phyloP scores from a whole-genome alignment of 2,329 filamentous ascomycete species.

The Aureobasidium namibiae region DNA sequence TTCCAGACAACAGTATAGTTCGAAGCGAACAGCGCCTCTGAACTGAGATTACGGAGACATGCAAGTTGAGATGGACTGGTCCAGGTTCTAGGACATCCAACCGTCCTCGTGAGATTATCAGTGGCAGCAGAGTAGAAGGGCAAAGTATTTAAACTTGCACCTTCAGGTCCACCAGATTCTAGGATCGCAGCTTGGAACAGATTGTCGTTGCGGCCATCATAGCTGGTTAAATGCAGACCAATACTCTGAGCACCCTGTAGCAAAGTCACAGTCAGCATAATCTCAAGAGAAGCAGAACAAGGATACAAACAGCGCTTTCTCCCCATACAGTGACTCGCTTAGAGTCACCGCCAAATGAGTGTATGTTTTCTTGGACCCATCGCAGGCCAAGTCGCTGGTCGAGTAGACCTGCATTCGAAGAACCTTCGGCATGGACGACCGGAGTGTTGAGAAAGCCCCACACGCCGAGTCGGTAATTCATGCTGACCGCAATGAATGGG shows the following conservation, averaged over 20 bases:
- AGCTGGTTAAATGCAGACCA: constrained; percentile 33
- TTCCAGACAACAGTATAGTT: constrained; percentile 21
- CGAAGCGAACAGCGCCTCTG: constrained; percentile 15
- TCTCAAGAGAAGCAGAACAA: too few relatives aligned
- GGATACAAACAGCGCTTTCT: constrained; percentile 35
- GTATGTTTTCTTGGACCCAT: constrained; percentile 56
- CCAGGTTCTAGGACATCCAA: constrained; percentile 16
- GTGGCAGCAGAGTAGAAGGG: constrained; percentile 15
- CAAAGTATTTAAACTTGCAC: constrained; percentile 14
- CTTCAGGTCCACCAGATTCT: constrained; percentile 32
- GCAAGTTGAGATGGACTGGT: constrained; percentile 14
- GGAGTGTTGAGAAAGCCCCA: constrained; percentile 47
- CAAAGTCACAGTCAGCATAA: too few relatives aligned
- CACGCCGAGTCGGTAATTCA: constrained; percentile 46
- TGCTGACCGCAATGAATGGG: constrained; percentile 46
- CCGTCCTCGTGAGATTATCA: constrained; percentile 16
- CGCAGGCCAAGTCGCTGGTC: constrained; percentile 52
- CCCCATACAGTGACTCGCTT: constrained; percentile 55
- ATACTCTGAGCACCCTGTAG: constrained; percentile 28
- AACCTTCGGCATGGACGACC: constrained; percentile 33
- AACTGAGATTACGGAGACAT: constrained; percentile 16
- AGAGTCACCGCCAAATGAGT: constrained; percentile 51
- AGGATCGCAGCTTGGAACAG: constrained; percentile 36
- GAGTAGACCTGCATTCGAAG: constrained; percentile 54
- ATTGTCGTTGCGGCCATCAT: constrained; percentile 34